Base-by-base conservation (phyloP, 2,329 filamentous ascomycete species). In the Myotisia sp. region DNA sequence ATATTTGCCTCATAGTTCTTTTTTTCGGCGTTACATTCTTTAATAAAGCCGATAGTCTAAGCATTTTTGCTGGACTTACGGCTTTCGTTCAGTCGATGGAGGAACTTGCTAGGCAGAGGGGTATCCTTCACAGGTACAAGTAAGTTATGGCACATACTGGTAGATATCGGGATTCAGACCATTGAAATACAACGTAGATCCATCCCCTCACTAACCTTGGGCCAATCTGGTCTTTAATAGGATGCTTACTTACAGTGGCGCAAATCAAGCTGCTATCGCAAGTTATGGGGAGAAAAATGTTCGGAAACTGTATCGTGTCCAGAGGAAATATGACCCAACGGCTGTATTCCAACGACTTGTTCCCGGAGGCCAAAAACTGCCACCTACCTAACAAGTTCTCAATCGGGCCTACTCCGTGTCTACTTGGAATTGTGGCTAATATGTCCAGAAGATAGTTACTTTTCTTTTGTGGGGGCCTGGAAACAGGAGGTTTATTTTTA, bases 361-460 rank as follows among this genome's bases (percentile, higher is more conserved):
- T 9, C 33, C 33, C 5, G 37, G 37, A 26, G 37, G 37, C 31
- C 36, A 37, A 27, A 37, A 37, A 21, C 36, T 37, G 18, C 30
- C 36, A 17, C 22, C 29, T 13, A 14, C 6, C 19, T 13, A n/a
- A 3, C 14, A 14, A 26, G 6, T 26, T 26, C 3, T 12, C 24
- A 26, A 26, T n/a, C n/a, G n/a, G n/a, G n/a, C n/a, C n/a, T n/a
- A n/a, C n/a, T n/a, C n/a, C n/a, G n/a, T n/a, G n/a, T n/a, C n/a
- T n/a, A n/a, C n/a, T n/a, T n/a, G n/a, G n/a, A n/a, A n/a, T n/a
- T n/a, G n/a, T n/a, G n/a, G n/a, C n/a, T n/a, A n/a, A n/a, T n/a
- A n/a, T n/a, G n/a, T n/a, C n/a, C n/a, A n/a, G n/a, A n/a, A n/a
- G n/a, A n/a, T n/a, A n/a, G n/a, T n/a, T n/a, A n/a, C n/a, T n/a